These are phyloP conservation scores for Phyllachora maydis DNA, from an alignment of 2,329 filamentous ascomycete species.

Conservation along the genomic window DNA sequence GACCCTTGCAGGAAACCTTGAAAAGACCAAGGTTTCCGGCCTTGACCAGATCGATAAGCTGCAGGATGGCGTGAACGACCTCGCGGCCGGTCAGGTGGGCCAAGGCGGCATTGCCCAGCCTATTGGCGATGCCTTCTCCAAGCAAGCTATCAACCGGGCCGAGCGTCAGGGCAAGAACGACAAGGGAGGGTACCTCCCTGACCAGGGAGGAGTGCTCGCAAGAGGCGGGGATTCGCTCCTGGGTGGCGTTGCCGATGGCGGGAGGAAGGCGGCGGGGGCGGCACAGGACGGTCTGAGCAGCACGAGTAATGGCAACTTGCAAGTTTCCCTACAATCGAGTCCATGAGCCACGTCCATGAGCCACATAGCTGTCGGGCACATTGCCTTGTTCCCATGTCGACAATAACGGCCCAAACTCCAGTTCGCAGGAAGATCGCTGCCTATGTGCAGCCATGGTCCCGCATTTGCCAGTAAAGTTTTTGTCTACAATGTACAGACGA, in stretches of 20 bases:
- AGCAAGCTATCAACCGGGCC: constrained; percentile 43
- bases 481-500: too few species aligned
- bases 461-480: too few species aligned
- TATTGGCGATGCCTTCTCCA: constrained; percentile 37
- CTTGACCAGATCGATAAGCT: constrained; percentile 44
- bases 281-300: constrained; percentile 3
- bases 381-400: too few species aligned
- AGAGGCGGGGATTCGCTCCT: constrained; percentile 3
- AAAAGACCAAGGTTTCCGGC: constrained; percentile 50
- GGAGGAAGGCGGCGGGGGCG: constrained; percentile 2
- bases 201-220: not conserved
- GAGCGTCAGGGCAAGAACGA: constrained; percentile 46
- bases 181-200: constrained; percentile 23
- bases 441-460: too few species aligned
- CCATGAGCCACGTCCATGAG: too few species aligned
- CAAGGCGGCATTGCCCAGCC: constrained; percentile 47
- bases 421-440: too few species aligned
- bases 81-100: constrained; percentile 42
- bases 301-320: too few species aligned
- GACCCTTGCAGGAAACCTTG: constrained; percentile 31
- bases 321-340: too few species aligned
- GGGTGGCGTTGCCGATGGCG: constrained; percentile 2
- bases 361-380: too few species aligned
- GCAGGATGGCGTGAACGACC: constrained; percentile 44
- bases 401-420: too few species aligned